Percentiles rank a stretch among this genome's conserved stretches.
These are phyloP conservation scores for Pseudocercospora cruenta DNA, from an alignment of 2,329 filamentous ascomycete species.

Conservation along the genomic window DNA sequence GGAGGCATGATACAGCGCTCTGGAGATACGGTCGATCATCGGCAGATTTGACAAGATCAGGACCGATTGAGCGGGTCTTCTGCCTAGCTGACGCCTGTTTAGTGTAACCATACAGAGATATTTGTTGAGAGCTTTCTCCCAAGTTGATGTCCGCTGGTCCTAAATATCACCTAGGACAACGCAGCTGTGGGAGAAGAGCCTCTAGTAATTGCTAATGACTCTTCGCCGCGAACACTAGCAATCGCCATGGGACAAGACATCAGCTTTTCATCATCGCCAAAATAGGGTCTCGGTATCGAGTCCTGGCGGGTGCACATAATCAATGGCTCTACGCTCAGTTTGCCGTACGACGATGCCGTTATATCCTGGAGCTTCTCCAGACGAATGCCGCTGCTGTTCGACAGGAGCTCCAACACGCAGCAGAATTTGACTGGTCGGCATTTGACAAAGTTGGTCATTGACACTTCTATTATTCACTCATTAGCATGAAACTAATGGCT, in stretches of 20 bases:
- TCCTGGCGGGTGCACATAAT: conserved; percentile 31
- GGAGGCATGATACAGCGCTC: too few relatives aligned
- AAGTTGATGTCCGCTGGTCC: too few relatives aligned
- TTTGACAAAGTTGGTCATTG: not conserved
- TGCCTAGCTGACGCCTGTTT: not conserved
- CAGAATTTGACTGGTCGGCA: conserved; percentile 2
- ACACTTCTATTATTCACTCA: too few relatives aligned
- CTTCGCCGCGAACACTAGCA: not conserved
- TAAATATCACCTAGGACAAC: too few relatives aligned
- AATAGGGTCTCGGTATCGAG: conserved; percentile 31
- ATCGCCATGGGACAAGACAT: conserved; percentile 34
- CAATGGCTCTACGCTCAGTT: conserved; percentile 27
- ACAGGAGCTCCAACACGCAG: conserved; percentile 11
- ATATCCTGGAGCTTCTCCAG: not conserved
- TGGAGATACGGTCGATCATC: too few relatives aligned
- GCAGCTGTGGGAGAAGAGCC: too few relatives aligned
- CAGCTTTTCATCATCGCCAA: conserved; percentile 36
- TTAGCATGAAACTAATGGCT: not conserved
- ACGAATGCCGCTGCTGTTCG: conserved; percentile 9
- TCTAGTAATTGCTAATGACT: too few relatives aligned
- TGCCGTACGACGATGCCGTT: conserved; percentile 22
- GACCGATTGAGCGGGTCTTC: not conserved
- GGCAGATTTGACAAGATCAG: not conserved
- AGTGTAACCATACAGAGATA: too few relatives aligned
- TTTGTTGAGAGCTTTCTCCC: too few relatives aligned